Conservation (phyloP, 345 rosid genomes). For the Aquilaria sinensis region DNA sequence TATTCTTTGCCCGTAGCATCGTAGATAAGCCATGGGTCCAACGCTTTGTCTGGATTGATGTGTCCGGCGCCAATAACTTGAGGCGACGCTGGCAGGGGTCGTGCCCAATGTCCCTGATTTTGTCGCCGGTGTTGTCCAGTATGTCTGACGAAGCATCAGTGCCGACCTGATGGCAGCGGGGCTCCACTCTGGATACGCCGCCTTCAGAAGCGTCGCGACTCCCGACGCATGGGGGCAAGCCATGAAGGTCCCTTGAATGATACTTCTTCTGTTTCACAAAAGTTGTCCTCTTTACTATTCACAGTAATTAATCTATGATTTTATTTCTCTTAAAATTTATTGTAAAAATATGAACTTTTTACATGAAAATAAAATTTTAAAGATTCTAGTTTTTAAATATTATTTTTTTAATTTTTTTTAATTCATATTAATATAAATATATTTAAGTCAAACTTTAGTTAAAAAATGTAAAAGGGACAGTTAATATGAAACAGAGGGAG, state of each 20-base stretch:
- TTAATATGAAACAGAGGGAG: no score
- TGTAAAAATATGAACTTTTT: no score
- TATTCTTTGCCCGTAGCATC: constrained; percentile 38
- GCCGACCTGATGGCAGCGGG: constrained; percentile 61
- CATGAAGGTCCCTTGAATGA: constrained; percentile 53
- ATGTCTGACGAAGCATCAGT: constrained; percentile 42
- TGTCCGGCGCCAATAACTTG: constrained; percentile 54
- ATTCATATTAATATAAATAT: no score
- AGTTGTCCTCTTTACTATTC: no score
- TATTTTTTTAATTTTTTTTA: no score
- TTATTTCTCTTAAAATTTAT: no score
- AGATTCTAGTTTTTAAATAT: no score
- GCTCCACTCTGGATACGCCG: constrained; percentile 48
- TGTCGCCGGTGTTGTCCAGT: constrained; percentile 20
- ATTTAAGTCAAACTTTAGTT: no score
- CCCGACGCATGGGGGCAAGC: constrained; percentile 53
- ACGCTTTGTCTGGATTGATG: constrained; percentile 43
- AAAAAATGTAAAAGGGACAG: no score
- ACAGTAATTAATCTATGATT: no score
- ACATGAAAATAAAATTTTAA: no score
- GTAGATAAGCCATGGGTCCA: constrained; percentile 51
- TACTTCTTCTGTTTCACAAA: no score
- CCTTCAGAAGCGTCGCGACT: constrained; percentile 41
- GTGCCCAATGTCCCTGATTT: constrained; percentile 24
- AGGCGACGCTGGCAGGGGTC: constrained; percentile 25